A percentile compares a stretch with the other conserved stretches of the same genome.
Evolutionary conservation across 257 asterid species (phyloP).

Genomic region (Solanum appendiculatum): DNA sequence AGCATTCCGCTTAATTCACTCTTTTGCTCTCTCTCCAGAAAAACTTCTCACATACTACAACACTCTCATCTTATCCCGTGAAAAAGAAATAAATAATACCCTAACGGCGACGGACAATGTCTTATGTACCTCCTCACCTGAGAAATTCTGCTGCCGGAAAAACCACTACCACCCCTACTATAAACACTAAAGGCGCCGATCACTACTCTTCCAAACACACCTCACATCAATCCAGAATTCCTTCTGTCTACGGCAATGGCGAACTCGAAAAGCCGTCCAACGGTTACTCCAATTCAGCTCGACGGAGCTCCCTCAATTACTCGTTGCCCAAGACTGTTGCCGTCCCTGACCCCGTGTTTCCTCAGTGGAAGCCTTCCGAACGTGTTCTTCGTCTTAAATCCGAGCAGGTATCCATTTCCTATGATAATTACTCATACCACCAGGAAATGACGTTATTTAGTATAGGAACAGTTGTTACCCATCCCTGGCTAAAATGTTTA

Average conservation of each 20-base stretch:
- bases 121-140: constrained; percentile 92
- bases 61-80: constrained; percentile 22
- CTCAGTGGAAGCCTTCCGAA: constrained; percentile 76
- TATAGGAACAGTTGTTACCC: background rate
- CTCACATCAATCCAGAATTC: constrained; percentile 20
- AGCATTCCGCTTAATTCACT: background rate
- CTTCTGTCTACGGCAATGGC: constrained; percentile 5
- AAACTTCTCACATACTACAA: background rate
- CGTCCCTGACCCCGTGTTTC: constrained; percentile 43
- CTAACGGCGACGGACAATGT: constrained; percentile 36
- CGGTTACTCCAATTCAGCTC: constrained; percentile 22
- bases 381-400: constrained; percentile 57
- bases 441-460: background rate
- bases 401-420: constrained; percentile 41
- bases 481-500: background rate
- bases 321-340: constrained; percentile 12
- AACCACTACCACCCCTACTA: constrained; percentile 14
- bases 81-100: background rate
- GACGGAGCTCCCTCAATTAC: constrained; percentile 40
- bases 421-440: background rate
- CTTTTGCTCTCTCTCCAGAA: background rate
- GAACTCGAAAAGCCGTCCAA: constrained; percentile 7
- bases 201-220: constrained; percentile 29
- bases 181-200: constrained; percentile 21
- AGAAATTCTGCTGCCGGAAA: constrained; percentile 42